These are phyloP conservation scores for Avena atlantica DNA, from an alignment of 176 grass and related monocot species.

Conservation along the genomic window DNA sequence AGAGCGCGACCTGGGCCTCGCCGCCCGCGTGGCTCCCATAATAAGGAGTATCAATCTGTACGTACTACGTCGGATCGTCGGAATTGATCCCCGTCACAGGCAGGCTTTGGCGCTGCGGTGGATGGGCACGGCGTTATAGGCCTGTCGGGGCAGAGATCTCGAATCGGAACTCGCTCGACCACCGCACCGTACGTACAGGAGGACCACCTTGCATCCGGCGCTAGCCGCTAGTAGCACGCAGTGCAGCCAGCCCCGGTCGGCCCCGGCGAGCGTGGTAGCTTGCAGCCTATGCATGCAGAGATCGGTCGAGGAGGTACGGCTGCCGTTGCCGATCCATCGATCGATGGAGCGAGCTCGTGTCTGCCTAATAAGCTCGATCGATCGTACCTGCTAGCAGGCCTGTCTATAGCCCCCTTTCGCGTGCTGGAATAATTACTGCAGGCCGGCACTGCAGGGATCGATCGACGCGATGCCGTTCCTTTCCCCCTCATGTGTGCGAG, in stretches of 20 bases:
- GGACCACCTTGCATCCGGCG: not conserved
- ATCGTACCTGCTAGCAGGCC: too few species aligned
- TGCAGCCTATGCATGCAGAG: not conserved
- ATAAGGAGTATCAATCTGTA: constrained; percentile 35
- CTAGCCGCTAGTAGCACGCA: too few species aligned
- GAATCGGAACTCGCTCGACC: constrained; percentile 22
- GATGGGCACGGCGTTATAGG: constrained; percentile 61
- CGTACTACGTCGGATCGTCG: constrained; percentile 1
- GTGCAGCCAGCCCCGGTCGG: too few species aligned
- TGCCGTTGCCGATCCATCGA: not conserved
- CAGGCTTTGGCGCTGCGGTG: constrained; percentile 49
- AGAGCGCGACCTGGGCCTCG: not conserved
- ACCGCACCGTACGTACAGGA: not conserved
- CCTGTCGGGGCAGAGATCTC: constrained; percentile 68
- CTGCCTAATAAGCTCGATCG: not conserved
- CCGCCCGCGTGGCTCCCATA: not conserved
- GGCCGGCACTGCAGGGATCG: not conserved
- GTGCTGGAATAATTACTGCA: not conserved
- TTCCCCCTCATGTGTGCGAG: not conserved
- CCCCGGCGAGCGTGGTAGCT: not conserved
- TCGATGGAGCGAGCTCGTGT: too few species aligned
- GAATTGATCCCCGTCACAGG: constrained; percentile 62
- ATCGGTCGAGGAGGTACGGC: not conserved
- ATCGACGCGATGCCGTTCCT: not conserved
- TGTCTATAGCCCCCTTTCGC: not conserved